A percentile compares a stretch with the other conserved stretches of the same genome.
phyloP scores from a whole-genome alignment of 192 early-diverging fungal genomes.

The Phycomyces nitens region DNA sequence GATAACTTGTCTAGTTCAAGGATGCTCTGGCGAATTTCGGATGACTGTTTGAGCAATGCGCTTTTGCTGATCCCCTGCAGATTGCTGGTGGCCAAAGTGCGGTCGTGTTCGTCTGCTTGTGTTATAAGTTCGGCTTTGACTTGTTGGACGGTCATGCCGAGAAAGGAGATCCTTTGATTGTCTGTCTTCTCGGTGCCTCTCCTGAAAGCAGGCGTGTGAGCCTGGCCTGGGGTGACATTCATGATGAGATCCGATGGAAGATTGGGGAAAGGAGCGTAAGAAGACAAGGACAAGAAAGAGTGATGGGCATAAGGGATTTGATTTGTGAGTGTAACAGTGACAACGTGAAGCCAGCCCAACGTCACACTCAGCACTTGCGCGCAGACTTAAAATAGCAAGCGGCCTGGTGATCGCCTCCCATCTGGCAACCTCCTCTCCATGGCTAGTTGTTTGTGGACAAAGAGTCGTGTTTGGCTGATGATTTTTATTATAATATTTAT shows the following conservation, averaged over 20 bases:
- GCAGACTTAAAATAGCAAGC: slow-evolving; percentile 15
- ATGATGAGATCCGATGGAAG: neutral
- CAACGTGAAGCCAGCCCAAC: slow-evolving; percentile 9
- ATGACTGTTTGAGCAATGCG: slow-evolving; percentile 10
- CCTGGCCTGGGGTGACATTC: slow-evolving; percentile 5
- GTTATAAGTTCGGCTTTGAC: slow-evolving; percentile 18
- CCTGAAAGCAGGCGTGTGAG: slow-evolving; percentile 7
- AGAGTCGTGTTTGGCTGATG: neutral
- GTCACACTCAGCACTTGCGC: slow-evolving; percentile 15
- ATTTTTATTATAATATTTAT: neutral
- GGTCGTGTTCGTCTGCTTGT: slow-evolving; percentile 18
- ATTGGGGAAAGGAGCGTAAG: neutral
- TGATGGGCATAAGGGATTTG: neutral
- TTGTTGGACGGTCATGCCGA: slow-evolving; percentile 16
- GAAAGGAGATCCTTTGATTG: slow-evolving; percentile 17
- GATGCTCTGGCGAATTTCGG: neutral
- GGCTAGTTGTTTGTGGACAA: no score
- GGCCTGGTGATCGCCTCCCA: slow-evolving; percentile 2
- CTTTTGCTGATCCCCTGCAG: slow-evolving; percentile 13
- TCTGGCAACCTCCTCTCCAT: no score
- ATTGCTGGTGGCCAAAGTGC: slow-evolving; percentile 1
- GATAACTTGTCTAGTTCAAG: neutral
- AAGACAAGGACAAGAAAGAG: slow-evolving; percentile 2
- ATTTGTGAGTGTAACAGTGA: neutral
- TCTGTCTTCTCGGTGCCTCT: slow-evolving; percentile 3